Conservation (phyloP, 2,329 filamentous ascomycete species). For the Diaporthe sp. region DNA sequence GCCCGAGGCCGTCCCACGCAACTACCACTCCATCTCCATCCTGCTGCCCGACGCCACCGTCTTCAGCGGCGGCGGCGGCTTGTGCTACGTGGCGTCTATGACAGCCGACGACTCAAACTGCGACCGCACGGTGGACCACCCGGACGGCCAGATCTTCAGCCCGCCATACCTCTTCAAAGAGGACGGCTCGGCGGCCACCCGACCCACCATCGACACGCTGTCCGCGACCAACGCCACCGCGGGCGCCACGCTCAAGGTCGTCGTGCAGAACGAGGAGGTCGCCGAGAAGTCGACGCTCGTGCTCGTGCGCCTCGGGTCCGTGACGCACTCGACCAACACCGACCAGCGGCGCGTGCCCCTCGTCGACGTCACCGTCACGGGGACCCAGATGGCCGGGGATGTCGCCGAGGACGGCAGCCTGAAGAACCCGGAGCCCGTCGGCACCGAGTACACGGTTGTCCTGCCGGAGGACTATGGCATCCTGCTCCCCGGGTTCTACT, state of each 20-base stretch:
- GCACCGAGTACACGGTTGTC: conserved; percentile 50
- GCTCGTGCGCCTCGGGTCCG: conserved; percentile 59
- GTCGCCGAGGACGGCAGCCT: conserved; percentile 47
- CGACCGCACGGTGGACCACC: conserved; percentile 56
- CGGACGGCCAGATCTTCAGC: conserved; percentile 64
- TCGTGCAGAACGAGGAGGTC: conserved; percentile 45
- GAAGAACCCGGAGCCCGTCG: neutral
- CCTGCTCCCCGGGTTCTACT: conserved; percentile 62
- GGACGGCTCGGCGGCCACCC: conserved; percentile 44
- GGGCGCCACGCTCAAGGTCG: conserved; percentile 49
- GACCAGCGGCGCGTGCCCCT: conserved; percentile 63
- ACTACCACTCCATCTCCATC: conserved; percentile 60
- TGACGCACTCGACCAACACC: conserved; percentile 66
- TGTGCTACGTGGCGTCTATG: conserved; percentile 58
- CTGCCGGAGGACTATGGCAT: conserved; percentile 61
- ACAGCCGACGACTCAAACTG: conserved; percentile 41
- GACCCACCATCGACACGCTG: conserved; percentile 55
- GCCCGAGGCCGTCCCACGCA: conserved; percentile 52
- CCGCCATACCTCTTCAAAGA: conserved; percentile 65
- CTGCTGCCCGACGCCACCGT: conserved; percentile 61
- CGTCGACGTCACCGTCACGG: neutral
- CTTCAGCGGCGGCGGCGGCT: conserved; percentile 62
- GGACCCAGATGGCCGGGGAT: neutral
- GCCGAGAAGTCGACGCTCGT: conserved; percentile 49
- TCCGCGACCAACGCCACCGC: conserved; percentile 1